Conservation (phyloP, 2,329 filamentous ascomycete species). For the Cordyceps sp. region DNA sequence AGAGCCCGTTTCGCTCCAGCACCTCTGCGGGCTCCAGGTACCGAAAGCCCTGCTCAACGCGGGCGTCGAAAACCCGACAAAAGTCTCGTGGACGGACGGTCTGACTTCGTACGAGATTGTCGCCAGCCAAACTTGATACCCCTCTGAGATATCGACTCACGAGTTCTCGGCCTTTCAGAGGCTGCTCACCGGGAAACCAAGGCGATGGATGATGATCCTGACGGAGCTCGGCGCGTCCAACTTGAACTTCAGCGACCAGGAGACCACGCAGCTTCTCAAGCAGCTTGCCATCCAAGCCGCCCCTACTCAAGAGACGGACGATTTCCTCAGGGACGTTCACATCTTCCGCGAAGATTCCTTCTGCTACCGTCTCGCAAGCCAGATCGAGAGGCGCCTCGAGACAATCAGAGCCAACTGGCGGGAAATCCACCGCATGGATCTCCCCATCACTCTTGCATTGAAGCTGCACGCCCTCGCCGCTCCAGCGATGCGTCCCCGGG, state of each 20-base stretch:
- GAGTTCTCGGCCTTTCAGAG: slow-evolving; percentile 36
- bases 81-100: neutral
- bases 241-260: slow-evolving; percentile 42
- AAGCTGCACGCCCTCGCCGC: slow-evolving; percentile 13
- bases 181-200: slow-evolving; percentile 24
- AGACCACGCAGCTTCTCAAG: slow-evolving; percentile 29
- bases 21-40: slow-evolving; percentile 16
- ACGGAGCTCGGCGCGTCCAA: slow-evolving; percentile 32
- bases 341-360: slow-evolving; percentile 33
- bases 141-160: slow-evolving; percentile 25
- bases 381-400: slow-evolving; percentile 25
- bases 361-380: slow-evolving; percentile 26
- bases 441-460: slow-evolving; percentile 32
- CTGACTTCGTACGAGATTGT: slow-evolving; percentile 31
- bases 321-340: slow-evolving; percentile 28
- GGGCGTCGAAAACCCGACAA: neutral
- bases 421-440: slow-evolving; percentile 40
- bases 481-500: slow-evolving; percentile 4
- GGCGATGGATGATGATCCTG: slow-evolving; percentile 32
- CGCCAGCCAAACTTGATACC: slow-evolving; percentile 31
- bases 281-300: slow-evolving; percentile 40
- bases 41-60: neutral
- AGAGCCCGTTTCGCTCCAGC: slow-evolving; percentile 25
- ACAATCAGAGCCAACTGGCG: slow-evolving; percentile 38
- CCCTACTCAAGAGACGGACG: slow-evolving; percentile 14